Percentiles rank a stretch among this genome's conserved stretches.
Conservation (phyloP, 306 rosid genomes). For the Fagus sylvatica region DNA sequence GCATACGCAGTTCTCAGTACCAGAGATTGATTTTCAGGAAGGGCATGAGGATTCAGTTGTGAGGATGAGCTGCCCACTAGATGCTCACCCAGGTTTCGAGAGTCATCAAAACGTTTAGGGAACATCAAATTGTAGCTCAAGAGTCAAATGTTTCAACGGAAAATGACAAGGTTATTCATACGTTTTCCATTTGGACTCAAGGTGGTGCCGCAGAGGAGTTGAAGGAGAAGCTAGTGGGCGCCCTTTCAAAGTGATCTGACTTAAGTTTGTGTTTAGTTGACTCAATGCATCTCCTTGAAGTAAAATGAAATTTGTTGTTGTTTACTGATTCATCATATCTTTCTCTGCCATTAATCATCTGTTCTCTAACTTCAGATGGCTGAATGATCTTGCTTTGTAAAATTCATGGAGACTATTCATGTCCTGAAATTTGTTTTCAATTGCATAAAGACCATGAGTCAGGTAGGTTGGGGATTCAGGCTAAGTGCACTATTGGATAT, state of each 20-base stretch:
- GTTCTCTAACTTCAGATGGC: background rate
- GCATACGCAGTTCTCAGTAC: constrained; percentile 34
- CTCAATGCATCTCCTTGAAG: constrained; percentile 19
- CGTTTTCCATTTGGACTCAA: constrained; percentile 68
- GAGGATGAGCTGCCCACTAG: constrained; percentile 69
- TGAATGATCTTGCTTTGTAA: constrained; percentile 3
- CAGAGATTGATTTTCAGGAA: constrained; percentile 78
- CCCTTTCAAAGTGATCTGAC: constrained; percentile 50
- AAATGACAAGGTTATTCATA: constrained; percentile 55
- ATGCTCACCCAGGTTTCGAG: constrained; percentile 76
- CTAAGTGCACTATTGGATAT: background rate
- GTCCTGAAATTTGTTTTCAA: background rate
- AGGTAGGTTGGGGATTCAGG: background rate
- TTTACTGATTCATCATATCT: constrained; percentile 5
- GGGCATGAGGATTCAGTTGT: constrained; percentile 72
- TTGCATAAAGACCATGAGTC: constrained; percentile 3
- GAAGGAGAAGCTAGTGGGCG: constrained; percentile 76
- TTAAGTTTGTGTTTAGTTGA: constrained; percentile 11
- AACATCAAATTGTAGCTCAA: constrained; percentile 67
- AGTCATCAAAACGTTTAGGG: constrained; percentile 54
- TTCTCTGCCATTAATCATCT: background rate
- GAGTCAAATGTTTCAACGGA: constrained; percentile 58
- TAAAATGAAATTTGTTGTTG: constrained; percentile 12
- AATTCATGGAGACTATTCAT: background rate
- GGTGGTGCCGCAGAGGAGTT: constrained; percentile 66